Conservation (phyloP, 2,329 filamentous ascomycete species). For the Pseudogymnoascus sp. region DNA sequence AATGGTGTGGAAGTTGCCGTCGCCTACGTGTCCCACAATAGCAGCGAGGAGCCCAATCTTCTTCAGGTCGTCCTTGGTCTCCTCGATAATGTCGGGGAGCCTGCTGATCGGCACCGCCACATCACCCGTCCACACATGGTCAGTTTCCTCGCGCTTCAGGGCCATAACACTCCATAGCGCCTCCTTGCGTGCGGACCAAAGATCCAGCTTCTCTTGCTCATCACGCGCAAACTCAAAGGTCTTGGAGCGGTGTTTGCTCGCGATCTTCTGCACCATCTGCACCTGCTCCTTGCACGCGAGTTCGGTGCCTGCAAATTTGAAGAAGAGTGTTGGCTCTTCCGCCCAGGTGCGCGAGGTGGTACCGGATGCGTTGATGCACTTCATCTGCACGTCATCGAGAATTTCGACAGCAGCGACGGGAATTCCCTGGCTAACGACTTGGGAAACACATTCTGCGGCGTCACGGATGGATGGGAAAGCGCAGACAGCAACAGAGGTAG, state of each 20-base stretch:
- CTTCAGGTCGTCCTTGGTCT: conserved; percentile 56
- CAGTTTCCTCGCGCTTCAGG: conserved; percentile 47
- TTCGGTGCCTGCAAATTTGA: conserved; percentile 72
- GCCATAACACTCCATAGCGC: conserved; percentile 75
- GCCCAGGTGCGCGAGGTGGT: conserved; percentile 59
- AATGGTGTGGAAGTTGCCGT: conserved; percentile 71
- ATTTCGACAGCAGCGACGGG: conserved; percentile 89
- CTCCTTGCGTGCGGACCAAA: conserved; percentile 80
- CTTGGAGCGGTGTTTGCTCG: conserved; percentile 52
- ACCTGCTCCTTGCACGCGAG: conserved; percentile 72
- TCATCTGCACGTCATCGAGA: conserved; percentile 85
- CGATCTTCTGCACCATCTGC: conserved; percentile 54
- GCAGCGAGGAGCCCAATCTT: conserved; percentile 49
- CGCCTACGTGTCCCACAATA: conserved; percentile 65
- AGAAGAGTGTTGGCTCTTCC: conserved; percentile 70
- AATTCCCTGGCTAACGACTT: conserved; percentile 71
- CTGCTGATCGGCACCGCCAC: conserved; percentile 74
- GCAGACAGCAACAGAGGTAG: conserved; percentile 70
- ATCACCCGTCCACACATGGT: conserved; percentile 78
- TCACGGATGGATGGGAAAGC: conserved; percentile 44
- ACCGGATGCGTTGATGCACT: conserved; percentile 56
- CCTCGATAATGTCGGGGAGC: conserved; percentile 67
- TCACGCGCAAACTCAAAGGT: conserved; percentile 70
- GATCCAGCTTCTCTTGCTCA: conserved; percentile 61
- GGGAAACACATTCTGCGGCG: conserved; percentile 57